A percentile compares a stretch with the other conserved stretches of the same genome.
These are phyloP conservation scores for Trichoderma simmonsii DNA, from an alignment of 2,329 filamentous ascomycete species.

Conservation along the genomic window DNA sequence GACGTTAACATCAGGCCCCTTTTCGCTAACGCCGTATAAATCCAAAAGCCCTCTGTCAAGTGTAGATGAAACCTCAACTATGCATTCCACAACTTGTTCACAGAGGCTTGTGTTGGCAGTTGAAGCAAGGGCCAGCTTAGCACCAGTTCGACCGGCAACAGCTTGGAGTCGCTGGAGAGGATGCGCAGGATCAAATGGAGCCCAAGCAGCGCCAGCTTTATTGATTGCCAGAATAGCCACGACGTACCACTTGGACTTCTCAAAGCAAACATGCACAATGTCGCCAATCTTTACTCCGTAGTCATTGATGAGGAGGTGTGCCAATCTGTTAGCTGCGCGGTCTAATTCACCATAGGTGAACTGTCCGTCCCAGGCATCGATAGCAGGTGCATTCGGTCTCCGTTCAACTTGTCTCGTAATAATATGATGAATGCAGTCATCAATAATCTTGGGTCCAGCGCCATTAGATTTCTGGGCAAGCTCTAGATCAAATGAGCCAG, in stretches of 20 bases:
- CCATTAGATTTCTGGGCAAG: constrained; percentile 1
- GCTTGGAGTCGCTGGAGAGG: constrained; percentile 5
- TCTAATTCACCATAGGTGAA: constrained; percentile 23
- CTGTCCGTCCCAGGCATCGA: constrained; percentile 24
- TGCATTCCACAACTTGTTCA: not conserved
- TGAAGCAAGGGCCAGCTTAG: constrained; percentile 3
- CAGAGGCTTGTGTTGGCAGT: not conserved
- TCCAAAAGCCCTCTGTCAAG: not conserved
- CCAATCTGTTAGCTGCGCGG: constrained; percentile 16
- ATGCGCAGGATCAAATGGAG: constrained; percentile 19
- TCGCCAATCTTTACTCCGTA: not conserved
- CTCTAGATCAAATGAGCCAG: constrained; percentile 3
- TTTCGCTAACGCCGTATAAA: not conserved
- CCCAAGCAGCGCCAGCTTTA: constrained; percentile 19
- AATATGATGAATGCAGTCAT: constrained; percentile 15
- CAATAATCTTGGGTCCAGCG: not conserved
- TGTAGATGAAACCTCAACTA: not conserved
- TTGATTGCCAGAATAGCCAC: constrained; percentile 18
- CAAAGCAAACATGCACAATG: constrained; percentile 20
- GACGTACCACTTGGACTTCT: constrained; percentile 22
- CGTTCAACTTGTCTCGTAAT: constrained; percentile 1
- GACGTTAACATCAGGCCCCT: not conserved
- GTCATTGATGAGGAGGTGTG: constrained; percentile 12
- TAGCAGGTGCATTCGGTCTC: constrained; percentile 4
- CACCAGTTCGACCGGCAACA: not conserved